Evolutionary conservation across 106 monocot genomes (phyloP).

Genomic region (Dactylorhiza incarnata): DNA sequence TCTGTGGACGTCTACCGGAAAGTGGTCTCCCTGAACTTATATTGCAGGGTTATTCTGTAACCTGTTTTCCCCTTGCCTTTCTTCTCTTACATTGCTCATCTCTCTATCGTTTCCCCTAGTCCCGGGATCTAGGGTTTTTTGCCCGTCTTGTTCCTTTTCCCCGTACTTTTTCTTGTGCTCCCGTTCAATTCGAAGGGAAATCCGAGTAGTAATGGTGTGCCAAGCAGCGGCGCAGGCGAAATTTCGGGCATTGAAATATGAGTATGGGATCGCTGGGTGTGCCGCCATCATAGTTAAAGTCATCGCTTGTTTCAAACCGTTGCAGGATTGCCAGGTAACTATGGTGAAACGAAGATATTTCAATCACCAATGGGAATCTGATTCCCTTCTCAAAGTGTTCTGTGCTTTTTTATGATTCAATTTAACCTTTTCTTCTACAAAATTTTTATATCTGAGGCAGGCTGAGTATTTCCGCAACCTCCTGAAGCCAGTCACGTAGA

Average conservation of each 20-base stretch:
- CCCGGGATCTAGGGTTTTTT: no score
- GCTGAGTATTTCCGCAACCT: slow-evolving; percentile 92
- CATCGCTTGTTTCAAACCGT: slow-evolving; percentile 72
- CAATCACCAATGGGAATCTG: background rate
- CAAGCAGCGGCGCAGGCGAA: slow-evolving; percentile 70
- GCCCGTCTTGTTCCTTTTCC: no score
- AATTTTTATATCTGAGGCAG: slow-evolving; percentile 20
- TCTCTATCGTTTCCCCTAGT: no score
- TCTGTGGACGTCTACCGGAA: slow-evolving; percentile 51
- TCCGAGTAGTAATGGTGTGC: slow-evolving; percentile 73
- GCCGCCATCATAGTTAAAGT: slow-evolving; percentile 65
- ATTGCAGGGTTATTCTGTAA: slow-evolving; percentile 80
- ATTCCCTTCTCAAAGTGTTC: background rate
- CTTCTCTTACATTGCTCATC: background rate
- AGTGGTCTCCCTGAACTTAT: slow-evolving; percentile 63
- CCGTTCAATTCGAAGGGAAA: slow-evolving; percentile 6
- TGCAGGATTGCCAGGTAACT: slow-evolving; percentile 80
- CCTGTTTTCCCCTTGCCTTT: background rate
- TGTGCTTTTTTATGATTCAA: background rate
- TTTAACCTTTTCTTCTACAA: background rate
- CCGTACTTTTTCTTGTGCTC: background rate
- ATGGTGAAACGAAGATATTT: background rate
- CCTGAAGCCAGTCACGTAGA: slow-evolving; percentile 93
- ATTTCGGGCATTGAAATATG: slow-evolving; percentile 81
- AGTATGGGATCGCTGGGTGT: slow-evolving; percentile 64